These are phyloP conservation scores for Inga laurina DNA, from an alignment of 306 rosid species.

Conservation along the genomic window DNA sequence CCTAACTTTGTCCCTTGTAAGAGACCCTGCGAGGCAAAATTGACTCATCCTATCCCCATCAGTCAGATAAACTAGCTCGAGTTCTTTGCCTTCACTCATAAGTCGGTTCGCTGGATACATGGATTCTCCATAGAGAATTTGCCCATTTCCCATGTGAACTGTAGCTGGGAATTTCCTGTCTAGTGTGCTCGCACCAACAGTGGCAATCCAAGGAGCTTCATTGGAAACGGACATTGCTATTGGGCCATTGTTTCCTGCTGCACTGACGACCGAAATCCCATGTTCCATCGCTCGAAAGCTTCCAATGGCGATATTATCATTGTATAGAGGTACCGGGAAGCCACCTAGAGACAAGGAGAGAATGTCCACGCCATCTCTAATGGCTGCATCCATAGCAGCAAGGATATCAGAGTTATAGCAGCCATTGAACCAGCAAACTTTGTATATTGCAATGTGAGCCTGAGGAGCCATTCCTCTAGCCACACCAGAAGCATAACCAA, in stretches of 20 bases:
- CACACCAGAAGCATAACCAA: constrained; percentile 64
- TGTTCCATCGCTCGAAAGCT: constrained; percentile 68
- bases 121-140: constrained; percentile 58
- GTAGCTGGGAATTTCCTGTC: constrained; percentile 59
- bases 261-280: constrained; percentile 59
- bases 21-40: constrained; percentile 58
- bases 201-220: constrained; percentile 76
- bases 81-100: constrained; percentile 35
- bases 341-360: constrained; percentile 75
- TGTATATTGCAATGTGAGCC: constrained; percentile 60
- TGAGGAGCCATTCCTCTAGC: constrained; percentile 71
- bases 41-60: constrained; percentile 42
- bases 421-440: constrained; percentile 71
- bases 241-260: constrained; percentile 75
- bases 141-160: constrained; percentile 55
- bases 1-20: constrained; percentile 63
- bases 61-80: constrained; percentile 51
- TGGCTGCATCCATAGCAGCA: constrained; percentile 71
- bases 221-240: constrained; percentile 60
- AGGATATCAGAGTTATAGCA: constrained; percentile 73
- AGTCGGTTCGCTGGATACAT: constrained; percentile 4
- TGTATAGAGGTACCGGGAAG: constrained; percentile 60
- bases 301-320: constrained; percentile 62
- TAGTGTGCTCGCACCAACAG: constrained; percentile 63
- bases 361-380: constrained; percentile 63